Evolutionary conservation across 176 grass and related monocot genomes (phyloP).

Genomic region (Hsuehochloa calcarea): DNA sequence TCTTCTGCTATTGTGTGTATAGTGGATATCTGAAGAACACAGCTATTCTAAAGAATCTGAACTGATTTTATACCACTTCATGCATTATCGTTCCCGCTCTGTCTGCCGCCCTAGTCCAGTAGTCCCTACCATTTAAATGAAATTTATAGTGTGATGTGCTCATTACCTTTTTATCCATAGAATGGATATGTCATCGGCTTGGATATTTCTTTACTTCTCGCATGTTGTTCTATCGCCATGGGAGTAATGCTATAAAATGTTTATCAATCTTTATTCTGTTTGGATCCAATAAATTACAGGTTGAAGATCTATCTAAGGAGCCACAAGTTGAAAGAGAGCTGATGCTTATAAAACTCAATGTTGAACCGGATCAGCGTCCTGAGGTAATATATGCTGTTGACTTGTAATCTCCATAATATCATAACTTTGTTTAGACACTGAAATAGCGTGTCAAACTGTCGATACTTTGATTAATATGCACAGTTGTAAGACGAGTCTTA

Average conservation of each 20-base stretch:
- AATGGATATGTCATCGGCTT: background rate
- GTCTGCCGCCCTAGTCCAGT: background rate
- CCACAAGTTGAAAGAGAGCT: constrained; percentile 94
- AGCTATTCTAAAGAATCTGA: background rate
- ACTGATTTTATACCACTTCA: background rate
- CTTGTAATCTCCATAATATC: background rate
- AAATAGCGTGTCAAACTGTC: background rate
- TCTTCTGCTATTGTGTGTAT: background rate
- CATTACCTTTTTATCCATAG: background rate
- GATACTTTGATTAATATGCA: background rate
- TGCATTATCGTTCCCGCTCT: background rate
- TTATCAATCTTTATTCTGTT: constrained; percentile 1
- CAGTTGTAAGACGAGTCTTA: background rate
- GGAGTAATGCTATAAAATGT: background rate
- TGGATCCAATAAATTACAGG: constrained; percentile 48
- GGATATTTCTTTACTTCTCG: background rate
- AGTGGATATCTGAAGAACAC: background rate
- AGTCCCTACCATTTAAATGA: background rate
- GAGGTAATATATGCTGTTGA: constrained; percentile 52
- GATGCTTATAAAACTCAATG: constrained; percentile 97
- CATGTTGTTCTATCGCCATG: background rate
- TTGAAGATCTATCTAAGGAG: constrained; percentile 93
- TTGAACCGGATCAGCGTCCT: constrained; percentile 56
- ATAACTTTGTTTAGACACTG: background rate
- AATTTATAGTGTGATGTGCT: background rate